A percentile compares a stretch with the other conserved stretches of the same genome.
Conservation (phyloP, 805 yeast species). For the Kluyveromyces siamensis region DNA sequence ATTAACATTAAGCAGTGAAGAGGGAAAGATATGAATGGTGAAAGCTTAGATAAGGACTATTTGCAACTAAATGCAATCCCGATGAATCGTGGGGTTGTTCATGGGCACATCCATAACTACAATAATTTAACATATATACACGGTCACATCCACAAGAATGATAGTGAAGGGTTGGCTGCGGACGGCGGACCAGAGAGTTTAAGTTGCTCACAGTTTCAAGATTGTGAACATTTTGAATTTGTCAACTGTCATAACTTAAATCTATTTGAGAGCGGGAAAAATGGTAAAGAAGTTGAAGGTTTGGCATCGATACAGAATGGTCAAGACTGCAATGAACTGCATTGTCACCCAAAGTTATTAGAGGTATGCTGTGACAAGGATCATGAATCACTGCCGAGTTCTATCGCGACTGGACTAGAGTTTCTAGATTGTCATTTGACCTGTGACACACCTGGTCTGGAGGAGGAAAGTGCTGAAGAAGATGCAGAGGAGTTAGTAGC, state of each 20-base stretch:
- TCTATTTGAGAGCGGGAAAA: conserved; percentile 4
- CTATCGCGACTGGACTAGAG: conserved; percentile 4
- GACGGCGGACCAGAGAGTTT: conserved; percentile 2
- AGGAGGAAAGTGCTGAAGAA: not conserved
- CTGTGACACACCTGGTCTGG: conserved; percentile 12
- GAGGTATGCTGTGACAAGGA: conserved; percentile 35
- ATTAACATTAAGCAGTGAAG: no score
- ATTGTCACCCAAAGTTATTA: conserved; percentile 32
- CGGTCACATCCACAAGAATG: conserved; percentile 49
- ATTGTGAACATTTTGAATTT: conserved; percentile 36
- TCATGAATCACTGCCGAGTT: conserved; percentile 13
- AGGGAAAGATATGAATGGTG: not conserved
- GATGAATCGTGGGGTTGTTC: conserved; percentile 45
- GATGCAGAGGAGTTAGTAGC: not conserved
- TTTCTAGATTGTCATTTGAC: conserved; percentile 20
- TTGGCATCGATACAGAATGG: not conserved
- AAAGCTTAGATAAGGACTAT: not conserved
- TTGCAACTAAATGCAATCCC: not conserved
- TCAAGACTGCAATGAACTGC: not conserved
- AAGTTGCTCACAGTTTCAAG: conserved; percentile 17
- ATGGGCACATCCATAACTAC: conserved; percentile 59
- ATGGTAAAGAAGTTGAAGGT: not conserved
- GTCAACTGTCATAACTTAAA: conserved; percentile 29
- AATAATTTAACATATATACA: conserved; percentile 54
- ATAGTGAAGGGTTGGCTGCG: not conserved